Evolutionary conservation across 495 filamentous ascomycete species (phyloP), one percentile per base, ranked within the genome.

Genomic region (Terfezia boudieri): DNA sequence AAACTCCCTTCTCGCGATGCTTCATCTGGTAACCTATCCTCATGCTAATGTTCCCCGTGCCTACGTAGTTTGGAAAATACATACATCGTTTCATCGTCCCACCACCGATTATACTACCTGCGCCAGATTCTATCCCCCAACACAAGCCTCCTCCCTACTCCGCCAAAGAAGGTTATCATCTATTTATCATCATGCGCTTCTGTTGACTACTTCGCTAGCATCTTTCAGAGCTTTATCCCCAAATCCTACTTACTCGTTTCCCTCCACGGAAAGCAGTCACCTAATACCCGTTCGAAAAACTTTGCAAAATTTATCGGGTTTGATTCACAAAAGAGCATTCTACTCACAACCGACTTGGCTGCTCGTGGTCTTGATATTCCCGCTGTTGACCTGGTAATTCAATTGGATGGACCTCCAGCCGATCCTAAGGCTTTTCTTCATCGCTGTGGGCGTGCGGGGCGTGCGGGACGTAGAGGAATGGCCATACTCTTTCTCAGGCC

Each of bases 391-490:
- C 75, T 96, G 8, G 89, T 96, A 36, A 74, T 95, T 3, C 89
- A 96, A 65, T 72, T 95, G 51, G 90, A 98, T 62, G 82, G 88
- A 0, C 90, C 90, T 1, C 41, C 41, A 5, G 81, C 78, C 35
- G 89, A 95, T 64, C 86, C 90, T 0, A 95, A 95, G 67, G 84
- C 81, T 38, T 96, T 95, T 67, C 80, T 98, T 53, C 90, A 98
- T 68, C 80, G 90, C 55, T 92, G 86, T 61, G 90, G 90, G 4
- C 85, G 90, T 54, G 86, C 92, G 1, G 90, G 88, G 0, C 77
- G 90, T 43, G 90, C 90, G 5, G 90, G 90, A 0, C 81, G 90
- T 16, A 74, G 75, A 52, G 90, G 90, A 1, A 72, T 94, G 12
- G 87, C 86, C 52, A 75, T 96, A 8, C 76, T 92, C 0, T 76